Base-by-base conservation (phyloP, 495 filamentous ascomycete species). In the Aspergillus cavernicola region DNA sequence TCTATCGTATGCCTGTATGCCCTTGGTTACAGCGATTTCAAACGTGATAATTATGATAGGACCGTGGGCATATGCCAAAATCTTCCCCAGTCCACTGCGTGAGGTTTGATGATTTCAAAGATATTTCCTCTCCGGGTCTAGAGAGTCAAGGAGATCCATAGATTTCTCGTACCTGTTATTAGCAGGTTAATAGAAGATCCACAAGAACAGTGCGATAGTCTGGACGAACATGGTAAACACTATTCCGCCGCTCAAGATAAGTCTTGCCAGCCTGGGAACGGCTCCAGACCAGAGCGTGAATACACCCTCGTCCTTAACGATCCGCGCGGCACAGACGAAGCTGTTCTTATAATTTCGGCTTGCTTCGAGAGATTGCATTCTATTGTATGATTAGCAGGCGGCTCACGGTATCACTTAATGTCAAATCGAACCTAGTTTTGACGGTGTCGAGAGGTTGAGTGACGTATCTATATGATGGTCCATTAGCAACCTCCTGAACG, bases 321-420 rank as follows among this genome's bases (percentile, higher is more conserved):
- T 93, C 50, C 85, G 74, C 15, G 80, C 78, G 2, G 87, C 93
- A 67, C 93, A 98, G 31, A 84, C 78, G 60, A 96, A 84, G 58
- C 86, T 93, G 67, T 97, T 97, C 62, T 84, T 89, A 61, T 98
- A 98, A 55, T 88, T 70, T 39, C 74, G 78, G 47, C 81, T 81
- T 7, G 93, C 90, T 66, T 97, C 92, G 37, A 96, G 87, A 23
- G 88, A 93, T 83, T 98, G 93, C 95, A 98, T 98, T 52, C 91
- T 85, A 53, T 56, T 51, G 13, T 26, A n/a, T 8, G 11, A 28
- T 67, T 35, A 66, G 57, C 33, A 16, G 11, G 20, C 48, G 7
- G 10, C 16, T 35, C 7, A 9, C 1, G 9, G 2, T 32, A 23
- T 40, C 4, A 23, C 32, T 8, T 41, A 26, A 38, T 38, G 24